Base-by-base conservation (phyloP, 257 asterid genomes). In the Solanum etuberosum region DNA sequence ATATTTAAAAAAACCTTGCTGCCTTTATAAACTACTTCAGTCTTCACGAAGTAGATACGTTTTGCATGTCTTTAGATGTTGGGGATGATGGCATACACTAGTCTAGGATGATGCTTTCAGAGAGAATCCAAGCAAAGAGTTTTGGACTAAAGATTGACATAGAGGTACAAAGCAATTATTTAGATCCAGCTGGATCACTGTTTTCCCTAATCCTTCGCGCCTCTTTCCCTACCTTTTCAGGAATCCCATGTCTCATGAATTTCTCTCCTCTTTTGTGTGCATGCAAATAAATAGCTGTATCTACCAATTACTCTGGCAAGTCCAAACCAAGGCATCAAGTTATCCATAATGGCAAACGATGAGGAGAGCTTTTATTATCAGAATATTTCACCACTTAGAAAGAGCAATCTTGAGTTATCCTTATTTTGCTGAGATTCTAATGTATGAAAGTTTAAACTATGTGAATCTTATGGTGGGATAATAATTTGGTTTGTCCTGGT, bases 401-500 rank as follows among this genome's bases (percentile, higher is more conserved):
- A 80, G 40, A 80, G 9, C 38, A 48, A 80, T 46, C 67, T 80
- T 46, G 85, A 27, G 35, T 29, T 16, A 29, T 46, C 67, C 67
- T 74, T 46, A 61, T 80, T 80, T 29, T 18, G 6, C n/a, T 46
- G 67, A 80, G 85, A 80, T 46, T 46, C 67, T 80, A 80, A 80
- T 80, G 29, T 46, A 48, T 46, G 67, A 48, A 80, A 80, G 67
- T 16, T 46, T 9, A 16, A 46, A 21, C 40, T 46, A n/a, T 43
- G 29, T 80, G 67, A 46, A 80, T 80, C 42, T 29, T 46, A 46
- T 80, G 40, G 85, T 46, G 11, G 67, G 83, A 68, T 83, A 83
- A 85, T 92, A 35, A 88, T 83, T 63, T 86, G 61, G 87, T 89
- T 76, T 88, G 83, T 83, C 87, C 48, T 72, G 89, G 86, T 93